Conservation (phyloP, 169 alveolate species). For the Plasmodium fragile region DNA sequence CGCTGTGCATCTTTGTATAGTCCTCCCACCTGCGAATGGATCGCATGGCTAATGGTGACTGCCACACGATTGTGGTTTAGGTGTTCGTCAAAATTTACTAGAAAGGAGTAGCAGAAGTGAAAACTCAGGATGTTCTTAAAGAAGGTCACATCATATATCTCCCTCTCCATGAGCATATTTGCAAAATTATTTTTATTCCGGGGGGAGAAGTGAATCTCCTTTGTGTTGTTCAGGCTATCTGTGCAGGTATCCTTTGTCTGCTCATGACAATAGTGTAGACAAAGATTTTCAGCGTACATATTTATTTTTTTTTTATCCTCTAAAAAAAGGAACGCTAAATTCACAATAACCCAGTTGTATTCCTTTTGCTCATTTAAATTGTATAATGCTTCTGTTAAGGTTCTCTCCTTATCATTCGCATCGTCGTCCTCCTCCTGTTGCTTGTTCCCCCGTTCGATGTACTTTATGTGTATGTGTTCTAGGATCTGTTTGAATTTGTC, state of each 20-base stretch:
- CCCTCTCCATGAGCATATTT: constrained; percentile 3
- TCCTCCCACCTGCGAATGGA: not conserved
- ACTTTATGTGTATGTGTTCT: constrained; percentile 24
- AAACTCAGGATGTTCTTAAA: constrained; percentile 20
- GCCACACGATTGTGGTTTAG: not conserved
- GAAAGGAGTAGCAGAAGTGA: constrained; percentile 44
- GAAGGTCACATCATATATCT: constrained; percentile 31
- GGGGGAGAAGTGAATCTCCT: not conserved
- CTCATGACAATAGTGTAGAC: not conserved
- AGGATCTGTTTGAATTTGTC: constrained; percentile 1
- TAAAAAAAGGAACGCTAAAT: constrained; percentile 28
- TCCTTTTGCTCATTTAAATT: constrained; percentile 33
- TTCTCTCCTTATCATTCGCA: not conserved
- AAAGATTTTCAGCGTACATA: not conserved
- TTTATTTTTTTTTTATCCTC: constrained; percentile 48
- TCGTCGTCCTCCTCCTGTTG: not conserved
- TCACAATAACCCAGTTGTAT: constrained; percentile 18
- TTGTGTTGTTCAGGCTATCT: not conserved
- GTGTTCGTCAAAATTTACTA: constrained; percentile 33
- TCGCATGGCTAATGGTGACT: not conserved
- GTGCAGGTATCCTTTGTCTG: not conserved
- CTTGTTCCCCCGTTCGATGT: constrained; percentile 4
- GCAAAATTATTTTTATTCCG: not conserved
- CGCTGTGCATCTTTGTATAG: not conserved
- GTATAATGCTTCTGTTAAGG: not conserved